Conservation (phyloP, 148 eudicot genomes). For the Rhododendron griersonianum region DNA sequence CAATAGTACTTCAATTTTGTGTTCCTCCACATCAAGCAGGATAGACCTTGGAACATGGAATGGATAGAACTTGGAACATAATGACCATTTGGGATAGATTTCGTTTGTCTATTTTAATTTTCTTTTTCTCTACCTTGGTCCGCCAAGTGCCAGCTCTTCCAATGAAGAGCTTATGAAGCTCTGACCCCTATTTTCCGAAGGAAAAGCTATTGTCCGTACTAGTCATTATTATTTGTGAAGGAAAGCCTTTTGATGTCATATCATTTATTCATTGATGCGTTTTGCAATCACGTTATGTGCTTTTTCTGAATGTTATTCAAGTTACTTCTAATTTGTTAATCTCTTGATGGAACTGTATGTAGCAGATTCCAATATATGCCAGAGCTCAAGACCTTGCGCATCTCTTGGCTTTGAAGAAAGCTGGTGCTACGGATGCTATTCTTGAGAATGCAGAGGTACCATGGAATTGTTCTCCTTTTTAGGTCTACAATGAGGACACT, state of each 20-base stretch:
- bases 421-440: conserved; percentile 93
- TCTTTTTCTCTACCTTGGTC: neutral
- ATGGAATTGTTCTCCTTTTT: neutral
- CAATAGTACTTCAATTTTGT: neutral
- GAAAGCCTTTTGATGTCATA: neutral
- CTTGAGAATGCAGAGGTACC: conserved; percentile 94
- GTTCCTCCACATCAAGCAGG: neutral
- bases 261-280: neutral
- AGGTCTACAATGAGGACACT: neutral
- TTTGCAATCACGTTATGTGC: neutral
- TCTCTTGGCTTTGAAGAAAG: conserved; percentile 84
- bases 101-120: neutral
- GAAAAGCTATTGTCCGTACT: neutral
- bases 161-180: neutral
- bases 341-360: conserved; percentile 1
- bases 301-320: neutral
- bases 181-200: neutral
- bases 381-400: conserved; percentile 80
- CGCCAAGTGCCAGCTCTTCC: neutral
- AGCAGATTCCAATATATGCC: conserved; percentile 84
- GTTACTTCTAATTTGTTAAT: neutral
- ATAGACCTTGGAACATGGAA: neutral
- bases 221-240: neutral
- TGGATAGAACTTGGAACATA: neutral
- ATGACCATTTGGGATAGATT: neutral